Evolutionary conservation across 2,329 filamentous ascomycete genomes (phyloP).

Genomic region (Biscogniauxia sp.): DNA sequence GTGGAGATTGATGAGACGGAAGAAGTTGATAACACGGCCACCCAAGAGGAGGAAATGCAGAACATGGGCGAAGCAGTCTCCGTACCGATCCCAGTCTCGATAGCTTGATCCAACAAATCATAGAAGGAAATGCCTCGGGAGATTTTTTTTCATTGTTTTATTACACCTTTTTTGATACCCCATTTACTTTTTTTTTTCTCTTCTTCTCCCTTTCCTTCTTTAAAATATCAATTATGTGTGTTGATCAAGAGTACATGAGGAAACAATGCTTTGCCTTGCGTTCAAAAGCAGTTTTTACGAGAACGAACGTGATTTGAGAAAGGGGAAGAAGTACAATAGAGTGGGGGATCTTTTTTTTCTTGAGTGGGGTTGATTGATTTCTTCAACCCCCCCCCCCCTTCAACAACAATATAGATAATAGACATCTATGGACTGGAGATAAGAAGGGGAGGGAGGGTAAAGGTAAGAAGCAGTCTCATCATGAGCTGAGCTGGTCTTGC

Average conservation of each 20-base stretch:
- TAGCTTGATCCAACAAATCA: not conserved
- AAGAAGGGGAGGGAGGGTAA: too few species aligned
- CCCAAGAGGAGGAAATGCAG: not conserved
- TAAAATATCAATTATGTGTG: slow-evolving; percentile 1
- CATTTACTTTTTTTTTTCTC: slow-evolving; percentile 17
- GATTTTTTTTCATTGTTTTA: slow-evolving; percentile 7
- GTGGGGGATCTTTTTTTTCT: too few species aligned
- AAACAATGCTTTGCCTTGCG: too few species aligned
- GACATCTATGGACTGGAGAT: too few species aligned
- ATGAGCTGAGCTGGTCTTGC: too few species aligned
- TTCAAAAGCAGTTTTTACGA: too few species aligned
- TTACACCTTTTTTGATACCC: slow-evolving; percentile 26
- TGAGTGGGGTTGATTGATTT: too few species aligned
- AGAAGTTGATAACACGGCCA: slow-evolving; percentile 14
- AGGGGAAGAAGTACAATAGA: too few species aligned
- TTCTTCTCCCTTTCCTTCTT: slow-evolving; percentile 1
- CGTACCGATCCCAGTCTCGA: not conserved
- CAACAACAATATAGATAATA: too few species aligned
- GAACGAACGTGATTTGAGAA: too few species aligned
- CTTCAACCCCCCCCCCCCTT: too few species aligned
- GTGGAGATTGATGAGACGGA: slow-evolving; percentile 14
- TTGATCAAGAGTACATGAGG: slow-evolving; percentile 4
- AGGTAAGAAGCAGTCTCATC: too few species aligned
- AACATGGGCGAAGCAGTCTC: not conserved
- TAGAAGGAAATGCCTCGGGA: not conserved